These are phyloP conservation scores for Phytophthora macrochlamydospora DNA, from an alignment of 352 stramenopile genomes.

Conservation along the genomic window DNA sequence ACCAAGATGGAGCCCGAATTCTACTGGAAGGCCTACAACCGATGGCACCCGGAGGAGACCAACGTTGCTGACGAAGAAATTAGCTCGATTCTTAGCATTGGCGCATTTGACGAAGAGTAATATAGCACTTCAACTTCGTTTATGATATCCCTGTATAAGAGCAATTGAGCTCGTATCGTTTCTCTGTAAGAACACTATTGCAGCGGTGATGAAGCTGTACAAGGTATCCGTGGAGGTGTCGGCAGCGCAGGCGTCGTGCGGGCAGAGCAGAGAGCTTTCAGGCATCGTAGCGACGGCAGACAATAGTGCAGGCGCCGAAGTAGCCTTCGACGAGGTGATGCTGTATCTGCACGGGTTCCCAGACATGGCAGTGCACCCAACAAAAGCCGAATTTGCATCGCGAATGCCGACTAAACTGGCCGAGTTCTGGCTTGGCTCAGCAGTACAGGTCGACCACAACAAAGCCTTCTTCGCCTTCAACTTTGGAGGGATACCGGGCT, in stretches of 20 bases:
- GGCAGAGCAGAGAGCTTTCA: conserved; percentile 22
- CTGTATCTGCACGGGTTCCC: conserved; percentile 82
- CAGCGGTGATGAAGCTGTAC: not conserved
- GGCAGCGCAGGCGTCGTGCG: conserved; percentile 10
- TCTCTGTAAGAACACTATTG: not conserved
- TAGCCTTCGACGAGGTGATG: conserved; percentile 45
- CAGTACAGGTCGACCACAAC: conserved; percentile 12
- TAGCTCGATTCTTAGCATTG: no score
- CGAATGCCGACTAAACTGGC: conserved; percentile 64
- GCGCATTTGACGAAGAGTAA: no score
- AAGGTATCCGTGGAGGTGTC: not conserved
- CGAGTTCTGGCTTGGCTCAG: conserved; percentile 48
- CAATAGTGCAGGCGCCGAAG: not conserved
- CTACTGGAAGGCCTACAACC: conserved; percentile 30
- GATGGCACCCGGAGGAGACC: conserved; percentile 19
- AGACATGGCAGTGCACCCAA: conserved; percentile 70
- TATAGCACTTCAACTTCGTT: no score
- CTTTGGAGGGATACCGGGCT: conserved; percentile 69
- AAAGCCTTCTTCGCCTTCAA: conserved; percentile 65
- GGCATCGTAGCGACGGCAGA: conserved; percentile 25
- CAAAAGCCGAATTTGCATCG: conserved; percentile 53
- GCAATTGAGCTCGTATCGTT: not conserved
- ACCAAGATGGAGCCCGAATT: conserved; percentile 5
- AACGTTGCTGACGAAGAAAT: not conserved
- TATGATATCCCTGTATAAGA: no score